Conservation (phyloP, 805 yeast genomes). For the Hanseniaspora nectarophila region DNA sequence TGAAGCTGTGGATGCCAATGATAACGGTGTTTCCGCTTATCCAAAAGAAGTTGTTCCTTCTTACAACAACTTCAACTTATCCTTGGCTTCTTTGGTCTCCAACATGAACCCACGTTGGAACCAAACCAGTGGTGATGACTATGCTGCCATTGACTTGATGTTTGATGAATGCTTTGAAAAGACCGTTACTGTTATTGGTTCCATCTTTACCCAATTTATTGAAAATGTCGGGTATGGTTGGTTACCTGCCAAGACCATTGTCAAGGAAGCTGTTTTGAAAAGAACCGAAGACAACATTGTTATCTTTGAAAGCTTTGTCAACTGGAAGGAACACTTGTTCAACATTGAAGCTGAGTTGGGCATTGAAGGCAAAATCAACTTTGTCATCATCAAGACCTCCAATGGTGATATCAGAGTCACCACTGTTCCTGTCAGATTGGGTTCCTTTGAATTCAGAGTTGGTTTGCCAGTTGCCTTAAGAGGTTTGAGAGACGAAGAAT, state of each 20-base stretch:
- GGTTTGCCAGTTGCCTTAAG: slow-evolving; percentile 87
- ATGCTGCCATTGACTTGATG: slow-evolving; percentile 49
- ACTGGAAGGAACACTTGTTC: slow-evolving; percentile 92
- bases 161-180: slow-evolving; percentile 54
- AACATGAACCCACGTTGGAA: slow-evolving; percentile 81
- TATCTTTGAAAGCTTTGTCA: slow-evolving; percentile 63
- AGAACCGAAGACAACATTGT: slow-evolving; percentile 65
- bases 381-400: slow-evolving; percentile 73
- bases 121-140: slow-evolving; percentile 18
- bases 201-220: slow-evolving; percentile 56
- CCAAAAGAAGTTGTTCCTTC: slow-evolving; percentile 37
- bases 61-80: slow-evolving; percentile 61
- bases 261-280: slow-evolving; percentile 50
- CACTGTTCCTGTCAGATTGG: slow-evolving; percentile 71
- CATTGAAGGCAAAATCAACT: slow-evolving; percentile 47
- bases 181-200: slow-evolving; percentile 77
- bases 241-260: slow-evolving; percentile 79
- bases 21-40: slow-evolving; percentile 77
- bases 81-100: slow-evolving; percentile 67
- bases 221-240: slow-evolving; percentile 69
- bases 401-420: slow-evolving; percentile 70
- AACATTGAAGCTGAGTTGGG: slow-evolving; percentile 51
- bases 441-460: slow-evolving; percentile 73
- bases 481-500: slow-evolving; percentile 83
- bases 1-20: slow-evolving; percentile 91